Evolutionary conservation across 1,139 yeast genomes (phyloP), one percentile per base, ranked within the genome.

Genomic region (Geotrichum bryndzae): DNA sequence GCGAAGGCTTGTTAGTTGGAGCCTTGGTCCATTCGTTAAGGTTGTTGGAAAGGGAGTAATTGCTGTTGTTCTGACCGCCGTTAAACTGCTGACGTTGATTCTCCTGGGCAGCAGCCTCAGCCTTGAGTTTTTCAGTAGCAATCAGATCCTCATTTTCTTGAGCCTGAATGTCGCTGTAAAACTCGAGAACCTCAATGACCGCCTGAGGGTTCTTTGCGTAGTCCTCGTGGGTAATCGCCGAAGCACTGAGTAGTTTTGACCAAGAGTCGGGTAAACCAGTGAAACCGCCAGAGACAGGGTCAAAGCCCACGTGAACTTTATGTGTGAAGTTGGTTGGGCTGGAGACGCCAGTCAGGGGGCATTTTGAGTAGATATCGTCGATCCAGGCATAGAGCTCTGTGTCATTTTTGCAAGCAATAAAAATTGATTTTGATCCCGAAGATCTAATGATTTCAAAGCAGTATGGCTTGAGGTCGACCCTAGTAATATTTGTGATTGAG

Each of bases 341-440:
- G 6, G 82, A 79, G n/a, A 79, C 82, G 83, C 92, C 87, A 60
- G 87, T 82, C 66, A 87, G 78, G 0, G 97, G 97, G 69, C 96
- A 89, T 72, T 90, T 90, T 22, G 94, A 84, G 67, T 90, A 85
- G 67, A 92, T 89, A 18, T 90, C 88, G 74, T 94, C 97, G 65
- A 92, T 82, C 99, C 99, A 92, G 66, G 89, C 87, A 73, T 89
- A 84, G 67, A 90, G 81, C 66, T 92, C 98, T 64, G 85, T 82
- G 70, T 90, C 90, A 38, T 87, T 80, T 73, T 90, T 91, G 66
- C 94, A 83, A 1, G 92, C 83, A 55, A 92, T 84, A 68, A 84
- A 84, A 48, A 91, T 81, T 3, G 96, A 83, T 72, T 87, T 87
- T 67, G 80, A 81, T 55, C 73, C 70, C 29, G 72, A 64, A 5